phyloP scores from a whole-genome alignment of 495 filamentous ascomycete genomes.

The Antarctomyces pellizariae region DNA sequence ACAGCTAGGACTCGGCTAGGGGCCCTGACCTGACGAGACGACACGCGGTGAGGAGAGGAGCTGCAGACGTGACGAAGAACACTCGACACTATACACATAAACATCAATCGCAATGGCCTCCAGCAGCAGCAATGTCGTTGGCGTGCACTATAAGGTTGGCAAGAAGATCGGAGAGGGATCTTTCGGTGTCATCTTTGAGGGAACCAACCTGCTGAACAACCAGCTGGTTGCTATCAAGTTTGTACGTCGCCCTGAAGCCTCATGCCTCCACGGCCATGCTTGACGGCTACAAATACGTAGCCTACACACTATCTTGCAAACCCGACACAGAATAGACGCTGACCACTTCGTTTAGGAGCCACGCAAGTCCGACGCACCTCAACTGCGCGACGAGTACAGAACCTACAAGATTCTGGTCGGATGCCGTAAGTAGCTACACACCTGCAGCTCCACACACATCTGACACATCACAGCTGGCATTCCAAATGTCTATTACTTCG shows the following conservation, averaged over 20 bases:
- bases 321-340: constrained; percentile 2
- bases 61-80: no score
- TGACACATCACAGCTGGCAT: constrained; percentile 51
- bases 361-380: constrained; percentile 92
- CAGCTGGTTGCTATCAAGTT: constrained; percentile 99
- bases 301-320: background rate
- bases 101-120: constrained; percentile 54
- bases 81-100: no score
- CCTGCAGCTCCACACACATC: constrained; percentile 1
- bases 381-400: constrained; percentile 94
- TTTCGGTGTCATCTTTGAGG: constrained; percentile 98
- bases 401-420: constrained; percentile 99
- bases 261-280: no score
- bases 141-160: constrained; percentile 94
- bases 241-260: constrained; percentile 38
- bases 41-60: no score
- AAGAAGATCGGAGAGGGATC: constrained; percentile 99
- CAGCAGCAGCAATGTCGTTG: constrained; percentile 92
- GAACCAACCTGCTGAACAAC: constrained; percentile 95
- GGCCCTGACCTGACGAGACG: no score
- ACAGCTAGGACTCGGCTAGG: no score
- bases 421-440: constrained; percentile 57
- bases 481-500: constrained; percentile 99
- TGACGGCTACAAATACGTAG: background rate
- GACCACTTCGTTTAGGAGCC: constrained; percentile 62